Conservation (phyloP, 306 rosid species). For the Malus asiatica region DNA sequence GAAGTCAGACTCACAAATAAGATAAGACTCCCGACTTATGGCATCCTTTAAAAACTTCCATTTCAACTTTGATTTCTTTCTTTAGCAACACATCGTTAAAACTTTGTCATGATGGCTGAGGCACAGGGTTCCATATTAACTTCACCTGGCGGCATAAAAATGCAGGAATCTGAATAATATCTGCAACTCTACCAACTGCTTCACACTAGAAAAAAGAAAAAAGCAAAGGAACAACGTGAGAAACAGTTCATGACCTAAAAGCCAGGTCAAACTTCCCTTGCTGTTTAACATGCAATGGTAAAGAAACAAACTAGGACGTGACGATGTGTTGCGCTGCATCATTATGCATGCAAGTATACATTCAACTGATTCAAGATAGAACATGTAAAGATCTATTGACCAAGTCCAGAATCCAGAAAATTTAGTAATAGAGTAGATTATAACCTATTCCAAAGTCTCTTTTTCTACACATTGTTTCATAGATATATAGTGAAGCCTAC, state of each 20-base stretch:
- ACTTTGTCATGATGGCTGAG: not conserved
- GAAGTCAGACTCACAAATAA: conserved; percentile 22
- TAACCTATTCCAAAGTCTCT: not conserved
- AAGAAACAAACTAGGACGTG: not conserved
- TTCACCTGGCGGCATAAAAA: conserved; percentile 87
- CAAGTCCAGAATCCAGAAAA: not conserved
- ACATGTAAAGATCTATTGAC: not conserved
- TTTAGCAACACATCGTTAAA: not conserved
- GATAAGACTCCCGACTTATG: conserved; percentile 13
- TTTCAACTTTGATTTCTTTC: not conserved
- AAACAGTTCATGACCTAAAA: not conserved
- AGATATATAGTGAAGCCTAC: not conserved
- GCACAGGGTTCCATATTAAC: not conserved
- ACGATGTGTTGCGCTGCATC: not conserved
- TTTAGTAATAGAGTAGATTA: not conserved
- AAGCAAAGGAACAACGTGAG: conserved; percentile 8
- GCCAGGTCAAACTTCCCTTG: not conserved
- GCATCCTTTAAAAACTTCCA: not conserved
- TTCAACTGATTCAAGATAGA: not conserved
- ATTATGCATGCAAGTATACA: not conserved
- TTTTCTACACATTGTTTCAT: not conserved
- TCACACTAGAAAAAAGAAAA: conserved; percentile 55
- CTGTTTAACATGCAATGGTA: not conserved
- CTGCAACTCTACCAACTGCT: conserved; percentile 89
- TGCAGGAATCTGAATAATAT: conserved; percentile 95